Percentiles rank a stretch among this genome's conserved stretches.
Evolutionary conservation across 2,329 filamentous ascomycete species (phyloP).

Genomic region (Acarospora socialis): DNA sequence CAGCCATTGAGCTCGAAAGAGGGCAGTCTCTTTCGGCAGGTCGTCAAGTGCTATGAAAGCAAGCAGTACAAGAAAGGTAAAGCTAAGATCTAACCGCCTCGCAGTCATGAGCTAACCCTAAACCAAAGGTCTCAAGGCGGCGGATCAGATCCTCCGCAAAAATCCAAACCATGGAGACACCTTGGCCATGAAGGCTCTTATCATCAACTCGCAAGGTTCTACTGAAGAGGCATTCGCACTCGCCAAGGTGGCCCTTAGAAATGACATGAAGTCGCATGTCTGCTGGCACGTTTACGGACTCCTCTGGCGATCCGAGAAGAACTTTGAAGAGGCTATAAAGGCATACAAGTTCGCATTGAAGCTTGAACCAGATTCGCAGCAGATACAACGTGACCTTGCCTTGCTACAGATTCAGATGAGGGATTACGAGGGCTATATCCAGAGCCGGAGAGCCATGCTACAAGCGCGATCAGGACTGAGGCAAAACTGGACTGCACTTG

Average conservation of each 20-base stretch:
- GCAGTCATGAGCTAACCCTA: constrained; percentile 16
- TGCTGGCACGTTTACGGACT: constrained; percentile 99
- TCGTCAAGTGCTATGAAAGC: constrained; percentile 92
- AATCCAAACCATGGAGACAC: constrained; percentile 94
- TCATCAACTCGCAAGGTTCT: constrained; percentile 84
- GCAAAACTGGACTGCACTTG: constrained; percentile 95
- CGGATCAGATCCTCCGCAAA: constrained; percentile 92
- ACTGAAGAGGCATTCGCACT: constrained; percentile 87
- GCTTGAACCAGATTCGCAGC: constrained; percentile 83
- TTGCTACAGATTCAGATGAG: constrained; percentile 92
- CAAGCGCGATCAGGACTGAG: constrained; percentile 66
- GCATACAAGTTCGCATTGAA: constrained; percentile 92
- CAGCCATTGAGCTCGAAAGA: constrained; percentile 59
- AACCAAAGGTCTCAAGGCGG: constrained; percentile 65
- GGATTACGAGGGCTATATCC: constrained; percentile 85
- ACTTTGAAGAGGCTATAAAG: constrained; percentile 98
- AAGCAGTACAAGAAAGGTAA: constrained; percentile 90
- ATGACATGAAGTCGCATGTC: constrained; percentile 98
- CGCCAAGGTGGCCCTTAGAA: constrained; percentile 80
- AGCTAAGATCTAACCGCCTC: constrained; percentile 14
- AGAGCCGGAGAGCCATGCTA: constrained; percentile 78
- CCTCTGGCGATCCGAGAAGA: constrained; percentile 85
- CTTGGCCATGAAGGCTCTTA: constrained; percentile 96
- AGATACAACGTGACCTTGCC: constrained; percentile 88
- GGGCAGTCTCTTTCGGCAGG: constrained; percentile 80